These are phyloP conservation scores for Aspergillus nidulans DNA, from an alignment of 495 filamentous ascomycete genomes.

Conservation along the genomic window DNA sequence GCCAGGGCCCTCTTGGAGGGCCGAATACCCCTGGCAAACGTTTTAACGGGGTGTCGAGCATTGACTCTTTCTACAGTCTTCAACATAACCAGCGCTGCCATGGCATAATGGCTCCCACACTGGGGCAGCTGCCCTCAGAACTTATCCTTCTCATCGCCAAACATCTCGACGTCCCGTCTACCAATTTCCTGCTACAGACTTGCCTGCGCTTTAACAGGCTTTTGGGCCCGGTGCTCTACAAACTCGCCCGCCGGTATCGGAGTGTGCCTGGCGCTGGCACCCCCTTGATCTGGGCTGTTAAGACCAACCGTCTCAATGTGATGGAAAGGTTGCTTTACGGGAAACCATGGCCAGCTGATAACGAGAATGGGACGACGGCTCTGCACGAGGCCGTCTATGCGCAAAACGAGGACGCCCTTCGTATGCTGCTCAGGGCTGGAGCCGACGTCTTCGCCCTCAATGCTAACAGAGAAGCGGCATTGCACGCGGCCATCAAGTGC, in stretches of 20 bases:
- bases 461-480: background rate
- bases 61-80: too few species aligned
- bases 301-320: background rate
- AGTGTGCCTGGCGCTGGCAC: background rate
- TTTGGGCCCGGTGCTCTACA: background rate
- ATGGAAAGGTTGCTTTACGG: background rate
- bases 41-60: too few species aligned
- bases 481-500: background rate
- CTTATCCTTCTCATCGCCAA: background rate
- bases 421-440: background rate
- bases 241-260: background rate
- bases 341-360: background rate
- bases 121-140: background rate
- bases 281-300: conserved; percentile 5
- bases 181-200: background rate
- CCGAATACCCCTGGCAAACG: too few species aligned
- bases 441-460: background rate
- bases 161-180: background rate
- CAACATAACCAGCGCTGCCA: background rate
- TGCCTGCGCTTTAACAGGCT: background rate
- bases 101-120: background rate
- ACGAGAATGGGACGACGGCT: background rate
- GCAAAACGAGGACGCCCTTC: background rate
- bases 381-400: background rate
- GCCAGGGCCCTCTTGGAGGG: too few species aligned